A percentile compares a stretch with the other conserved stretches of the same genome.
Conservation (phyloP, 2,329 filamentous ascomycete genomes). For the Exophiala sp. region DNA sequence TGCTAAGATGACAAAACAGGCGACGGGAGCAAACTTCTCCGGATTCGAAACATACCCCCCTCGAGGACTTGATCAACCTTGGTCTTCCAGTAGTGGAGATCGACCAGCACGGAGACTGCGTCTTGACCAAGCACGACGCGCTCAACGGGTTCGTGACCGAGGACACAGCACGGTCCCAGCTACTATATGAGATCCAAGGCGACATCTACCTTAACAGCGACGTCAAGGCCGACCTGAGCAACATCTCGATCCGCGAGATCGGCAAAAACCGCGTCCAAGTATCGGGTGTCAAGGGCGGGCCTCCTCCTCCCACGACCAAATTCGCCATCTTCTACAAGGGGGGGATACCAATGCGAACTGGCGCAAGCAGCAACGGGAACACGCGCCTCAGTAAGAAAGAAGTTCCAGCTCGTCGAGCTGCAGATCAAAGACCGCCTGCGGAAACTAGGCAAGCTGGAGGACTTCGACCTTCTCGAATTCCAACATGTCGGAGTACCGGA, state of each 20-base stretch:
- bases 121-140: conserved; percentile 33
- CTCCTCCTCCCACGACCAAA: conserved; percentile 43
- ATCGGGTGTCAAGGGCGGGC: conserved; percentile 37
- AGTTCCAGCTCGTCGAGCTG: conserved; percentile 48
- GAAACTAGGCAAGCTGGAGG: conserved; percentile 34
- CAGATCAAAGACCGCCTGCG: conserved; percentile 44
- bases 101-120: conserved; percentile 16
- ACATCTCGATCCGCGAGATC: conserved; percentile 41
- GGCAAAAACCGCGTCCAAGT: conserved; percentile 39
- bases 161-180: conserved; percentile 25
- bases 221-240: conserved; percentile 33
- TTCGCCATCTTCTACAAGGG: conserved; percentile 36
- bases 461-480: conserved; percentile 48
- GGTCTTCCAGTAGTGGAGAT: conserved; percentile 30
- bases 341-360: conserved; percentile 38
- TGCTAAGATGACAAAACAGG: too few species aligned
- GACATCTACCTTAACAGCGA: conserved; percentile 21
- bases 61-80: conserved; percentile 16
- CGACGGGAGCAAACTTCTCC: conserved; percentile 49
- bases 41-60: conserved; percentile 36
- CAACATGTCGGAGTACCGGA: conserved; percentile 38
- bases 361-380: conserved; percentile 35
- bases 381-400: conserved; percentile 36
- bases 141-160: conserved; percentile 23
- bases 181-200: conserved; percentile 32